These are phyloP conservation scores for Pythium grandisporangium DNA, from an alignment of 352 stramenopile species.

Conservation along the genomic window DNA sequence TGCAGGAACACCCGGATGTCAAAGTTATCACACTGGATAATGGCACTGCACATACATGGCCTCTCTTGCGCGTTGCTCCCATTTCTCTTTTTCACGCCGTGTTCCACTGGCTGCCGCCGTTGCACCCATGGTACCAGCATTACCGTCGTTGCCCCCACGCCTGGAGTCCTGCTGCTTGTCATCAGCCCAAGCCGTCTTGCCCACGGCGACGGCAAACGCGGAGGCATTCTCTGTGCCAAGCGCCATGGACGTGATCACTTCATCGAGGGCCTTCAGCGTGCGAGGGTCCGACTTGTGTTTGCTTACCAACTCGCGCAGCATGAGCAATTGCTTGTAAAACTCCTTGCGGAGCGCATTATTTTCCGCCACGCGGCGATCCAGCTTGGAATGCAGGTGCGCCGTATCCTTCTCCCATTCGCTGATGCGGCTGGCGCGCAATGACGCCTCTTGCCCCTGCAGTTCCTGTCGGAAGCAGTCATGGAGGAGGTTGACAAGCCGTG, in stretches of 20 bases:
- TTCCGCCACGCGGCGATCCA: conserved; percentile 52
- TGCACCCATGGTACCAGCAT: too few relatives aligned
- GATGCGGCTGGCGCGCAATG: conserved; percentile 11
- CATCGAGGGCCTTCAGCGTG: conserved; percentile 40
- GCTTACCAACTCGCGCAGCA: conserved; percentile 57
- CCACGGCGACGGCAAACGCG: background rate
- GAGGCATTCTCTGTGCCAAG: background rate
- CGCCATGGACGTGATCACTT: conserved; percentile 24
- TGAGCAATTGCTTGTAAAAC: conserved; percentile 62
- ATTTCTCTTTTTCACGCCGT: conserved; percentile 59
- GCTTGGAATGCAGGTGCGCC: conserved; percentile 34
- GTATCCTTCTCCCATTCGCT: conserved; percentile 17
- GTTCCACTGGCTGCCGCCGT: too few relatives aligned
- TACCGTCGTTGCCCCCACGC: too few relatives aligned
- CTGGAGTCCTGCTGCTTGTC: too few relatives aligned
- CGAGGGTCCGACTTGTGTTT: conserved; percentile 41
- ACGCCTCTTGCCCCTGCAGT: conserved; percentile 16
- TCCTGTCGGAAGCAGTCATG: conserved; percentile 44
- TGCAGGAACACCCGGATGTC: background rate
- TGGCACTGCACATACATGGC: conserved; percentile 30
- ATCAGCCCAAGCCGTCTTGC: background rate
- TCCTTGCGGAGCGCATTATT: conserved; percentile 60
- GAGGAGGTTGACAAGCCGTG: conserved; percentile 41
- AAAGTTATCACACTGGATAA: too few relatives aligned
- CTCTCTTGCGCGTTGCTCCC: conserved; percentile 43